Conservation (phyloP, 352 stramenopile genomes). For the Phytophthora uliginosa region DNA sequence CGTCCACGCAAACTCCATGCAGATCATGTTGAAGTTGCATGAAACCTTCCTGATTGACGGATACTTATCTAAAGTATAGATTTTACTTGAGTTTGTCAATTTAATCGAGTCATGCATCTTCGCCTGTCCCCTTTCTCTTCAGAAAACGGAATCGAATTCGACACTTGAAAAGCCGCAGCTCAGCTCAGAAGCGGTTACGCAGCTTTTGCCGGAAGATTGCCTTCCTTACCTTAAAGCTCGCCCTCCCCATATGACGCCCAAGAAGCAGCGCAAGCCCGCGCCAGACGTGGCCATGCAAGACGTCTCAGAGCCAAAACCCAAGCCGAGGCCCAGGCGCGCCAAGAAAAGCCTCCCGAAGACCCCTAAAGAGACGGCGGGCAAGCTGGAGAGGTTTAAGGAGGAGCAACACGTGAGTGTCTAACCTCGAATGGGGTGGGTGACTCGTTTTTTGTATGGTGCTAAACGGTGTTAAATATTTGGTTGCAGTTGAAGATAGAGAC, state of each 20-base stretch:
- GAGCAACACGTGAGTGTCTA: slow-evolving; percentile 51
- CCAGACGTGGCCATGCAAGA: slow-evolving; percentile 32
- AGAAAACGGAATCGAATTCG: slow-evolving; percentile 3
- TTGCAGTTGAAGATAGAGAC: slow-evolving; percentile 72
- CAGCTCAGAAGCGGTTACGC: slow-evolving; percentile 1
- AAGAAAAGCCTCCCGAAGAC: slow-evolving; percentile 14
- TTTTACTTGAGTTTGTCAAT: neutral
- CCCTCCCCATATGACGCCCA: slow-evolving; percentile 13
- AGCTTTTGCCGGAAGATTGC: neutral
- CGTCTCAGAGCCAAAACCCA: slow-evolving; percentile 7
- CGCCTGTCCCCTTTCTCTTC: slow-evolving; percentile 2
- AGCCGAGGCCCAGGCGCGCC: slow-evolving; percentile 1
- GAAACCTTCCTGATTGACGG: neutral
- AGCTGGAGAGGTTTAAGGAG: slow-evolving; percentile 62
- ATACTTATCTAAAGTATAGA: neutral
- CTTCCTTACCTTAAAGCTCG: neutral
- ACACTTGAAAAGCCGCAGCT: neutral
- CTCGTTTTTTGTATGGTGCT: slow-evolving; percentile 3
- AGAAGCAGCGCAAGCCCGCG: slow-evolving; percentile 17
- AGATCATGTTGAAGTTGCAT: neutral
- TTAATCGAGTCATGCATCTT: neutral
- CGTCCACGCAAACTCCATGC: neutral
- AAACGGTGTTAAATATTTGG: slow-evolving; percentile 3
- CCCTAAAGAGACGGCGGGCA: slow-evolving; percentile 6
- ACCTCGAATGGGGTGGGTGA: neutral